Conservation (phyloP, 768 basidiomycete species). For the Mycena vulgaris region DNA sequence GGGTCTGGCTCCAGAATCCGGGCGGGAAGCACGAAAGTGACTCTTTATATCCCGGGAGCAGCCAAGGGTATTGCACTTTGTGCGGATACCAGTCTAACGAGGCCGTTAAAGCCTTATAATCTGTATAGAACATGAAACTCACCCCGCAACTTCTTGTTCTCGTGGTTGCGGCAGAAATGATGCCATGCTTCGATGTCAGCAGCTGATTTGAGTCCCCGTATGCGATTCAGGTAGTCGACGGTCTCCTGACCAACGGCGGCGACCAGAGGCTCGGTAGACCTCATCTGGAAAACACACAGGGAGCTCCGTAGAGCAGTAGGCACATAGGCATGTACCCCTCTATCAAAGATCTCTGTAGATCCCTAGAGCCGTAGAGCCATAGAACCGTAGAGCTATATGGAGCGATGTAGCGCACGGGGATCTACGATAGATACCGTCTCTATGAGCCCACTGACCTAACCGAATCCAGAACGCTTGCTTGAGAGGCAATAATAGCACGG, state of each 20-base stretch:
- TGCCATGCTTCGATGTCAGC: slow-evolving; percentile 5
- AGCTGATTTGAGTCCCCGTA: background rate
- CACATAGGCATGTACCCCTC: too few relatives aligned
- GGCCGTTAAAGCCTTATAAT: too few relatives aligned
- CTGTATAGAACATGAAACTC: background rate
- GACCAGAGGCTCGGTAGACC: slow-evolving; percentile 9
- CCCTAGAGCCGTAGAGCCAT: too few relatives aligned
- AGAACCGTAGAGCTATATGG: too few relatives aligned
- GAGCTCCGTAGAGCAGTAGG: too few relatives aligned
- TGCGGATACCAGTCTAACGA: slow-evolving; percentile 8
- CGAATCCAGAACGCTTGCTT: too few relatives aligned
- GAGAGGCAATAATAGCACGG: too few relatives aligned
- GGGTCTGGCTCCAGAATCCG: slow-evolving; percentile 4
- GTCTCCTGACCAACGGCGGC: slow-evolving; percentile 5
- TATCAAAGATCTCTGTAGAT: too few relatives aligned
- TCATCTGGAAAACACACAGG: too few relatives aligned
- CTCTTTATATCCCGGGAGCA: slow-evolving; percentile 10
- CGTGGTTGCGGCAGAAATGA: slow-evolving; percentile 2
- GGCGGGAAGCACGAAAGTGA: background rate
- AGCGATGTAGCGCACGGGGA: too few relatives aligned
- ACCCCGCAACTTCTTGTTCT: slow-evolving; percentile 6
- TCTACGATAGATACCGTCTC: too few relatives aligned
- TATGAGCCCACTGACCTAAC: too few relatives aligned
- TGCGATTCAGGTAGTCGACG: slow-evolving; percentile 2
- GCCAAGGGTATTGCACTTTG: slow-evolving; percentile 10